Evolutionary conservation across 768 basidiomycete genomes (phyloP), one percentile per base, ranked within the genome.

Genomic region (Postia placenta): DNA sequence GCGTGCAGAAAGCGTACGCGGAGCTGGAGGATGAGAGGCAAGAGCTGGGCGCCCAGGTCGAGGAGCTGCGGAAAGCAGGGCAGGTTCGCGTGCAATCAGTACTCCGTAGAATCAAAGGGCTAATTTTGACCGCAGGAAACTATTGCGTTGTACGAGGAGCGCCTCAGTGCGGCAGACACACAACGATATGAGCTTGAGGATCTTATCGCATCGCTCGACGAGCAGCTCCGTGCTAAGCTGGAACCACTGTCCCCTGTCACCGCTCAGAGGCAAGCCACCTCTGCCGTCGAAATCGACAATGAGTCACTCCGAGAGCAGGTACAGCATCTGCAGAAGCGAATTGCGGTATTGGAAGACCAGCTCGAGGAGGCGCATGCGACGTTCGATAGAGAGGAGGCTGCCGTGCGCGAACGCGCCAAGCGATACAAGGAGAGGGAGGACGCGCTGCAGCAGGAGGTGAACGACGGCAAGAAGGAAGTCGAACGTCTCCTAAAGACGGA

Each of bases 81-180:
- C 90, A 94, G 74, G 91, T 90, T 60, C 57, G 74, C 52, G 7
- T 30, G 9, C n/a, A 11, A 20, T 23, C 15, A 30, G 5, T 11
- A 20, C n/a, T 24, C 15, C 25, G 11, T 43, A 35, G 35, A 33
- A 7, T 7, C 12, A 26, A 20, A 11, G 5, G 19, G 48, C 57
- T 19, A 53, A 47, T 49, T 11, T 42, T 45, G 42, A 40, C 42
- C 22, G 23, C 60, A 93, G 89, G 91, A 92, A 80, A 92, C 93
- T 0, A 96, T 96, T 51, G 89, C 90, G 17, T 74, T 96, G 11
- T 97, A 98, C 61, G 95, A 99, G 69, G 91, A 93, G 61, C 81
- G 85, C 30, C 71, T 95, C 4, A 85, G 79, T 49, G 74, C 73
- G 1, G 76, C 81, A 19, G 87, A 93, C 57, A 71, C 72, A 12